A percentile compares a stretch with the other conserved stretches of the same genome.
These are phyloP conservation scores for Leccinum subgranulosum DNA, from an alignment of 768 basidiomycete genomes.

Conservation along the genomic window DNA sequence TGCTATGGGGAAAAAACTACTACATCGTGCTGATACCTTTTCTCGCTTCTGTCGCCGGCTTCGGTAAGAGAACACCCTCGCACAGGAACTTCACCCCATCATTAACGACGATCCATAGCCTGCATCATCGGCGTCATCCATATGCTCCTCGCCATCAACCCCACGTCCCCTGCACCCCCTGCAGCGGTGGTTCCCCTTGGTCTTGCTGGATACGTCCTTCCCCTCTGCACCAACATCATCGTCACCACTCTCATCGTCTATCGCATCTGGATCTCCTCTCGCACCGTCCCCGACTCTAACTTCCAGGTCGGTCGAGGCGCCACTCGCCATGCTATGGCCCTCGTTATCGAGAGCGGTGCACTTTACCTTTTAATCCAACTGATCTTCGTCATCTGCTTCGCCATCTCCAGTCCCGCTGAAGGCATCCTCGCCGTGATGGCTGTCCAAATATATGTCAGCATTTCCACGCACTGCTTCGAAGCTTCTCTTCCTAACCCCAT, in stretches of 20 bases:
- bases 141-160: constrained; percentile 28
- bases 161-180: constrained; percentile 34
- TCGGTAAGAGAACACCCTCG: constrained; percentile 27
- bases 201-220: constrained; percentile 35
- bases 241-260: constrained; percentile 40
- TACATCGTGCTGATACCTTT: constrained; percentile 34
- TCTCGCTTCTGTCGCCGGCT: constrained; percentile 31
- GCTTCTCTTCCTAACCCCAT: background rate
- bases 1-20: constrained; percentile 37
- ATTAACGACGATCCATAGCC: constrained; percentile 13
- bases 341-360: constrained; percentile 40
- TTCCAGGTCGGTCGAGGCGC: constrained; percentile 13
- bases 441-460: constrained; percentile 39
- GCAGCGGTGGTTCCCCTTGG: constrained; percentile 34
- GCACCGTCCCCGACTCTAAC: constrained; percentile 6
- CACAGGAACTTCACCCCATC: background rate
- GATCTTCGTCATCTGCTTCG: constrained; percentile 39
- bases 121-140: constrained; percentile 30
- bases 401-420: constrained; percentile 33
- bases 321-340: constrained; percentile 27
- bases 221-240: constrained; percentile 40
- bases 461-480: background rate
- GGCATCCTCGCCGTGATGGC: constrained; percentile 36
- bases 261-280: constrained; percentile 35
- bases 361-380: constrained; percentile 40